Evolutionary conservation across 805 yeast species (phyloP), one percentile per base, ranked within the genome.

Genomic region (Saturnispora zaruensis): DNA sequence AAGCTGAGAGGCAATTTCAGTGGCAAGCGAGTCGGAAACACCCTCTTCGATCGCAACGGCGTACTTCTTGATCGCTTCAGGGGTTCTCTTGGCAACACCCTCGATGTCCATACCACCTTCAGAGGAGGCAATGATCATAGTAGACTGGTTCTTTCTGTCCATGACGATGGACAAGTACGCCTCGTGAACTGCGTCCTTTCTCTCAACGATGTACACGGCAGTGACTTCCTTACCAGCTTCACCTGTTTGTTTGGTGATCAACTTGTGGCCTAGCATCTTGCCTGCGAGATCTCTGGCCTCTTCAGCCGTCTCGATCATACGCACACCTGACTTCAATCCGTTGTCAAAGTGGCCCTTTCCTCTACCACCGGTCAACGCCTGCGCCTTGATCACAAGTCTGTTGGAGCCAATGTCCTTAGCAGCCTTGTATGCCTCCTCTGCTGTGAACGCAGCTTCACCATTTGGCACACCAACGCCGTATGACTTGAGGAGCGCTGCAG

Each of bases 41-140:
- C 96, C 97, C 50, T 72, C 71, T 52, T 82, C 77, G 60, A 87
- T 76, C 59, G 84, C 82, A 53, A 93, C 81, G 57, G 84, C 76
- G 78, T 82, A 88, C 57, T 91, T 82, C 73, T 87, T 84, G 74
- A 93, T 93, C 59, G 96, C 96, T 51, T 79, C 80, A 49, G 99
- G 99, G 69, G 79, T 83, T 61, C 77, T 81, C 59, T 82, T 83
- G 54, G 99, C 99, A 60, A 93, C 98, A 68, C 96, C 96, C 77
- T 93, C 99, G 65, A 93, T 93, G 74, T 93, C 96, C 96, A 93
- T 90, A 76, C 99, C 99, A 75, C 99, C 99, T 74, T 93, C 93
- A 56, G 95, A 76, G 32, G 97, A 89, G 46, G 96, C 96, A 57
- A 93, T 96, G 65, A 93, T 86, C 73, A 93, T 76, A 53, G 98